Evolutionary conservation across 2,329 filamentous ascomycete species (phyloP).

Genomic region (Diaporthe sp.): DNA sequence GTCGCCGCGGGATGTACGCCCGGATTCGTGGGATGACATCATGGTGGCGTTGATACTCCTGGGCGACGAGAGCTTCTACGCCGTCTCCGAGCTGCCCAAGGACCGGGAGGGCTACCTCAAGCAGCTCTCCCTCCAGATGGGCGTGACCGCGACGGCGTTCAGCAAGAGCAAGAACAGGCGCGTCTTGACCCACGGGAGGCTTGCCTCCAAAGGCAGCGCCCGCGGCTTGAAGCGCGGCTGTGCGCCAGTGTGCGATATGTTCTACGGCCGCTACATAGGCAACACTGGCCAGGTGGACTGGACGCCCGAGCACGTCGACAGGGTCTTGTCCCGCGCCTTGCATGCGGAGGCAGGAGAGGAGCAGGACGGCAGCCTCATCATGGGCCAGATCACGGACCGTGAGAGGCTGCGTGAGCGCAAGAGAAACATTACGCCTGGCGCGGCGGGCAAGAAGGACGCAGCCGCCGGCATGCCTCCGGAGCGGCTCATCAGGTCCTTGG

Average conservation of each 20-base stretch:
- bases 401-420: conserved; percentile 34
- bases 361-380: conserved; percentile 32
- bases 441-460: conserved; percentile 25
- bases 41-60: conserved; percentile 45
- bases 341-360: conserved; percentile 38
- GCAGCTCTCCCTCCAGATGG: conserved; percentile 51
- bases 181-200: conserved; percentile 30
- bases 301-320: conserved; percentile 47
- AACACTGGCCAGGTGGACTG: conserved; percentile 41
- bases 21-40: conserved; percentile 52
- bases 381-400: conserved; percentile 37
- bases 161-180: conserved; percentile 36
- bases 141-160: conserved; percentile 45
- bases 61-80: conserved; percentile 47
- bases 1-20: neutral
- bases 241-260: conserved; percentile 48
- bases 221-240: conserved; percentile 43
- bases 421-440: neutral
- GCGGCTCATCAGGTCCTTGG: conserved; percentile 46
- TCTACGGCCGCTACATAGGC: conserved; percentile 46
- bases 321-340: conserved; percentile 46
- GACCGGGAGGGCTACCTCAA: conserved; percentile 47
- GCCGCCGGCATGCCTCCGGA: conserved; percentile 33
- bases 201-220: conserved; percentile 43
- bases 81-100: conserved; percentile 45